Base-by-base conservation (phyloP, 495 filamentous ascomycete genomes). In the Aspergillus biplanus region DNA sequence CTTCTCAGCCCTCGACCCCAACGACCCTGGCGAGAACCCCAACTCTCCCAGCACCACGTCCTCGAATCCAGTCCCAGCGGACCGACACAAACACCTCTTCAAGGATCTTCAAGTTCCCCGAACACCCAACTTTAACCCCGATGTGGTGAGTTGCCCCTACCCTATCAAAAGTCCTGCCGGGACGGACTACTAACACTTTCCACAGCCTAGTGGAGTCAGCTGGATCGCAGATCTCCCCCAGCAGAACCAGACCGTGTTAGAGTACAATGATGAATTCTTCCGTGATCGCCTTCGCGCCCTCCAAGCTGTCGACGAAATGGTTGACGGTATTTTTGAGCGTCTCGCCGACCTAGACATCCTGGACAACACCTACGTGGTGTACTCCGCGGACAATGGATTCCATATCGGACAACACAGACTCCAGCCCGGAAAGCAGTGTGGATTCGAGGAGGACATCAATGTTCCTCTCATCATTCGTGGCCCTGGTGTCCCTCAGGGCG, bases 401-500 rank as follows among this genome's bases (percentile, higher is more conserved):
- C 86, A 89, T 62, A 87, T 89, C 44, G 81, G 86, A 16, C 88
- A 90, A 58, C 87, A 90, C 68, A 76, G 87, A 5, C 67, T 89
- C 32, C 80, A 82, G n/a, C 85, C 87, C 5, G 87, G 87, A 7
- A 90, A 90, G 68, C 76, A 82, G 56, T 85, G 82, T 61, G 84
- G 83, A 16, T 90, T 84, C 59, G 85, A 89, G 64, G 85, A 88
- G 68, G 87, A 90, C 62, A 84, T 89, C 64, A 84, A 87, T 62
- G 80, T 90, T 4, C 87, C 87, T 2, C 72, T 89, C 11, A 62
- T 73, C 47, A 71, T 86, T 50, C 74, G 85, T n/a, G 85, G 85
- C 0, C 84, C 85, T 0, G 77, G 81, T 0, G 73, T 87, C 33
- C 72, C 79, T 0, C 27, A 69, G 49, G 75, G 71, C 4, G 47